phyloP scores from a whole-genome alignment of 2,329 filamentous ascomycete species.

The Colletotrichum sp. region DNA sequence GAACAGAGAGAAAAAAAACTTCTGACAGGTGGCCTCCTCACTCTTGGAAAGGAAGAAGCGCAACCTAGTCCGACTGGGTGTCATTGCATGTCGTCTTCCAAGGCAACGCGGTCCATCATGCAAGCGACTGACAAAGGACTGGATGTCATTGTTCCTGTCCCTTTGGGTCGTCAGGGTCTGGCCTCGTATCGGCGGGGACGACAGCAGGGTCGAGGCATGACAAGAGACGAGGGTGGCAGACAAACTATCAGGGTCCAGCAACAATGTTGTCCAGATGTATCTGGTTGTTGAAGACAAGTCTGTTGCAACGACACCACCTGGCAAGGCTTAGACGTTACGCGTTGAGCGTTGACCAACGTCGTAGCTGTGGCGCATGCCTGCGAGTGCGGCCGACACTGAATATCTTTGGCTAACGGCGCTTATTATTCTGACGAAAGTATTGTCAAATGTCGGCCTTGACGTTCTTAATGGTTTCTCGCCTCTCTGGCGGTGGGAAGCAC shows the following conservation, averaged over 20 bases:
- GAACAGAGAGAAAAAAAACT: not conserved
- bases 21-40: not conserved
- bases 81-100: constrained; percentile 1
- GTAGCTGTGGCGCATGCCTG: not conserved
- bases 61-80: not conserved
- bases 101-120: not conserved
- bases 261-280: not conserved
- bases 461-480: not conserved
- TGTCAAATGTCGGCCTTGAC: not conserved
- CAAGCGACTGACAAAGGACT: not conserved
- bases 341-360: not conserved
- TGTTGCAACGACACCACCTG: constrained; percentile 2
- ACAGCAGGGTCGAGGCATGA: not conserved
- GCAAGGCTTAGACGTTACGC: not conserved
- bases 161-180: not conserved
- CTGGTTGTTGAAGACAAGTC: not conserved
- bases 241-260: not conserved
- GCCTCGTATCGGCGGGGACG: not conserved
- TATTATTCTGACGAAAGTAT: not conserved
- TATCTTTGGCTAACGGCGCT: not conserved
- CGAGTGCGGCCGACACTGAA: not conserved
- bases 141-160: not conserved
- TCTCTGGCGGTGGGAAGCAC: not conserved
- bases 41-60: not conserved
- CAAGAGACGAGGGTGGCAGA: not conserved